Percentiles rank a stretch among this genome's conserved stretches.
These are phyloP conservation scores for Trichoderma oligosporum DNA, from an alignment of 2,329 filamentous ascomycete genomes.

Conservation along the genomic window DNA sequence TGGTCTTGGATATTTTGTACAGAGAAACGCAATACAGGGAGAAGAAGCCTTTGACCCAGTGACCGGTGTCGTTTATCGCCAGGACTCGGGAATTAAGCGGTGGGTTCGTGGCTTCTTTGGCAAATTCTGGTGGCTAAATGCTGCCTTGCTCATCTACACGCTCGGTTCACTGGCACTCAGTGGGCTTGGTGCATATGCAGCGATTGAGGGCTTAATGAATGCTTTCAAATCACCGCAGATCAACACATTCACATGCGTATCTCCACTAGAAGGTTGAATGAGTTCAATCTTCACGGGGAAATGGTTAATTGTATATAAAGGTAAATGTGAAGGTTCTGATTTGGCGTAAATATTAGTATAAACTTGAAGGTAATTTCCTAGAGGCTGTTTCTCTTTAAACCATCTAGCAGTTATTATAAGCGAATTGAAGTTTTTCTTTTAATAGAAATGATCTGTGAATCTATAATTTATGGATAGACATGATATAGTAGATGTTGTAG, in stretches of 20 bases:
- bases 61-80: slow-evolving; percentile 15
- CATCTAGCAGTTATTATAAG: too few relatives aligned
- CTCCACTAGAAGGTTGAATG: slow-evolving; percentile 16
- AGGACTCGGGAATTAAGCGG: slow-evolving; percentile 10
- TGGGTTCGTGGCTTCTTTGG: slow-evolving; percentile 16
- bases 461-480: too few relatives aligned
- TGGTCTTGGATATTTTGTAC: slow-evolving; percentile 23
- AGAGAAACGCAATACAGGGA: slow-evolving; percentile 20
- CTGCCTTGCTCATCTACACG: slow-evolving; percentile 18
- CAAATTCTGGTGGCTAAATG: slow-evolving; percentile 14
- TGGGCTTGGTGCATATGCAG: slow-evolving; percentile 21
- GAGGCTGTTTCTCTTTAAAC: too few relatives aligned
- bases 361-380: too few relatives aligned
- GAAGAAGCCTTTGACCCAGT: slow-evolving; percentile 23
- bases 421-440: too few relatives aligned
- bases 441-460: too few relatives aligned
- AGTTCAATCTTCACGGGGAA: too few relatives aligned
- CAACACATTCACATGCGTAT: slow-evolving; percentile 23
- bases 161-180: slow-evolving; percentile 21
- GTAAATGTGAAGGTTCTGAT: too few relatives aligned
- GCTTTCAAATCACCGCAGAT: slow-evolving; percentile 23
- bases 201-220: slow-evolving; percentile 20
- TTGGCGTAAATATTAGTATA: too few relatives aligned
- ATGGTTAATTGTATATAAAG: too few relatives aligned
- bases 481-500: too few relatives aligned